Base-by-base conservation (phyloP, 345 rosid genomes). In the Salix exigua region DNA sequence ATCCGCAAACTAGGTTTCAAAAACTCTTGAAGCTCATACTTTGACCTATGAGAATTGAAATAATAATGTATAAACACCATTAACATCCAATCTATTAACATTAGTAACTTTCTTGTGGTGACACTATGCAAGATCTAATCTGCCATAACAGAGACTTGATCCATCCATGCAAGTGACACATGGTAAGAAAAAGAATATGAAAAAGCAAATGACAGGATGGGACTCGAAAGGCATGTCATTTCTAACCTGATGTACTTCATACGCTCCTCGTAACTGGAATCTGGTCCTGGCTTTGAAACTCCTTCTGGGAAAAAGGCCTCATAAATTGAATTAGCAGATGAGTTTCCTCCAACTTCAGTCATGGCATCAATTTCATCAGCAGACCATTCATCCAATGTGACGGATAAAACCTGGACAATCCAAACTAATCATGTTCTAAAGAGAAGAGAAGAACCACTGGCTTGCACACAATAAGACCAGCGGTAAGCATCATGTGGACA, bases 371-470 rank as follows among this genome's bases (percentile, higher is more conserved):
- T 83, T 84, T 96, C 95, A 62, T 89, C 98, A 69, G 90, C 91
- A 63, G 97, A 86, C 98, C 99, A 96, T 3, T 96, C 99, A 90
- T 96, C 99, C 84, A 96, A 76, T 58, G 97, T 88, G 81, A 96
- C 95, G 12, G 99, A 96, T 74, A 96, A 86, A 82, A 94, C 97
- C 99, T 96, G 83, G 26, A 73, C 58, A 83, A 19, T 18, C 1
- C 42, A 78, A 78, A 25, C 65, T 69, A 78, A 35, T 21, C 35
- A 28, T 28, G 16, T 26, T n/a, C 17, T 19, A 28, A 23, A 26
- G 31, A 23, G 46, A 75, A 55, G 51, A 28, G 46, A 75, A 55
- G 51, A 28, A 65, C 65, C 31, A 50, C 25, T 10, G 21, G 3
- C 14, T 33, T 48, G 62, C 23, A 70, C 61, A 62, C 26, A 30